Base-by-base conservation (phyloP, 805 yeast species). In the Starmerella ratchasimensis region DNA sequence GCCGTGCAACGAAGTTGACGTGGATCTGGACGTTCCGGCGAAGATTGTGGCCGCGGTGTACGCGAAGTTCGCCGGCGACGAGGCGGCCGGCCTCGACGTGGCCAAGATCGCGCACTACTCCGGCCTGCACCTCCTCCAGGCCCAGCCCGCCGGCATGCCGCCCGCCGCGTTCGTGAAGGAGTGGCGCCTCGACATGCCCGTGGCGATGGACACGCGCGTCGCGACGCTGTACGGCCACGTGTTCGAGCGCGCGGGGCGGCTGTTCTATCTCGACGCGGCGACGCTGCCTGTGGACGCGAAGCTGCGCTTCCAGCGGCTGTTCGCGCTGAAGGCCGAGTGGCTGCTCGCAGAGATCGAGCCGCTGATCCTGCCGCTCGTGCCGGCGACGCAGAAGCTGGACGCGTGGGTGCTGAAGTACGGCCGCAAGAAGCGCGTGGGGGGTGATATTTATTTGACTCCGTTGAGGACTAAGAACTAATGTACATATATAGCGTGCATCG, bases 321-420 rank as follows among this genome's bases (percentile, higher is more conserved):
- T 80, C 49, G 56, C 61, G 20, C 43, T 68, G 30, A 80, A 78
- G 52, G 47, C 65, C 0, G 58, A 61, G 7, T 80, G 90, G 90
- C 66, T 60, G 0, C 39, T 76, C n/a, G 61, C 61, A 0, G 84
- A 78, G 20, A 62, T 80, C 3, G 62, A 57, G 30, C 86, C 90
- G 7, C 76, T 71, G 48, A 56, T 83, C 10, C 68, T 65, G 14
- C 78, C 74, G 28, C 54, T 79, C 23, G 73, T 76, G 51, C 57
- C 58, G 2, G 69, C 68, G 39, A 68, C 67, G 8, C 49, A 45
- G 23, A 76, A 71, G 54, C 57, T 67, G 14, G 83, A 76, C 28
- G 36, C 36, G 26, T 48, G 50, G 50, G 42, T 48, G 10, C 39
- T 48, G 22, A 78, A 77, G 52, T 74, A 59, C 52, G 81, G 83